Percentiles rank a stretch among this genome's conserved stretches.
These are phyloP conservation scores for Hymenoscyphus fructigenus DNA, from an alignment of 2,329 filamentous ascomycete genomes.

Conservation along the genomic window DNA sequence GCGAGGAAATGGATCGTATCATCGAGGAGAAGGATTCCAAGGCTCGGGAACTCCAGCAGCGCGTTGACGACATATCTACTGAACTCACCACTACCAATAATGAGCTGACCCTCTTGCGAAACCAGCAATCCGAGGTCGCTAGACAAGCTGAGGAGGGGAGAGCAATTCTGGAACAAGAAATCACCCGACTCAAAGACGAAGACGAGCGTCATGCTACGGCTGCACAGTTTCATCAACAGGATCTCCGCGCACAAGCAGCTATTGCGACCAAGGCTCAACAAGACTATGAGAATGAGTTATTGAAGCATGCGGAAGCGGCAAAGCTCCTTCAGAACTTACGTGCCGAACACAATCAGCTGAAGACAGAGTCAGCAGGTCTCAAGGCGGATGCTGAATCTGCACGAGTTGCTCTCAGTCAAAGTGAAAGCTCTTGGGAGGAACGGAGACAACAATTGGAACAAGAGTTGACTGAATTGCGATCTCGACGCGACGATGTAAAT, in stretches of 20 bases:
- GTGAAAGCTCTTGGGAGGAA: conserved; percentile 85
- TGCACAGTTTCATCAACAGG: conserved; percentile 82
- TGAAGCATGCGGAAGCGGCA: conserved; percentile 95
- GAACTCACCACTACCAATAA: conserved; percentile 81
- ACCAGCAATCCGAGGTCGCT: conserved; percentile 73
- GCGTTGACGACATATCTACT: conserved; percentile 76
- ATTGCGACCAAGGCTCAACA: conserved; percentile 92
- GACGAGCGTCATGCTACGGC: conserved; percentile 77
- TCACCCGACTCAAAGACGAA: conserved; percentile 79
- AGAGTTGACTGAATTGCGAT: conserved; percentile 76
- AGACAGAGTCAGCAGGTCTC: conserved; percentile 72
- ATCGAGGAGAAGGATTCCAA: conserved; percentile 75
- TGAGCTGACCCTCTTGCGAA: conserved; percentile 77
- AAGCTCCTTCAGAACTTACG: conserved; percentile 78
- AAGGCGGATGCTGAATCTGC: conserved; percentile 83
- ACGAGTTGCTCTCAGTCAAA: conserved; percentile 74
- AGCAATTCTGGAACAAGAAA: conserved; percentile 72
- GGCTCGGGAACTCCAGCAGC: conserved; percentile 78
- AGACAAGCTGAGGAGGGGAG: conserved; percentile 80
- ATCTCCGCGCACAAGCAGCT: conserved; percentile 88
- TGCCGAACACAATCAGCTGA: conserved; percentile 76
- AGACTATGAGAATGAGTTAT: conserved; percentile 89
- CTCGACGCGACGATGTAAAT: conserved; percentile 78
- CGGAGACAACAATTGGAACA: conserved; percentile 77
- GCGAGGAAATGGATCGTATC: conserved; percentile 77